These are phyloP conservation scores for Vigna radiata DNA, from an alignment of 306 rosid genomes.

Conservation along the genomic window DNA sequence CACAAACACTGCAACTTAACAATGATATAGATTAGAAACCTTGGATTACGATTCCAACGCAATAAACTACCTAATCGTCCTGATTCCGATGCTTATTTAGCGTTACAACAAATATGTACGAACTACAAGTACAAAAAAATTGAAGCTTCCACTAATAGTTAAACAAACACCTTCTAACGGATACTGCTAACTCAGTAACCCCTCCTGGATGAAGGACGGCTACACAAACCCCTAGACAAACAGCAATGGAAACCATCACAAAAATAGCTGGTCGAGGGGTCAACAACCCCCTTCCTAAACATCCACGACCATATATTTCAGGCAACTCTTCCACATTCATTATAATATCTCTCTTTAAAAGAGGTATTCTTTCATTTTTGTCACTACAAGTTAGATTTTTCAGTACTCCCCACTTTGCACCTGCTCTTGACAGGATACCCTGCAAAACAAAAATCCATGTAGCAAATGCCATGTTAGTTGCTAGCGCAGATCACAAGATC, in stretches of 20 bases:
- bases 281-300: constrained; percentile 47
- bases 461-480: constrained; percentile 13
- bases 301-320: constrained; percentile 34
- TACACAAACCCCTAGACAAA: constrained; percentile 83
- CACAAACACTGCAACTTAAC: too few relatives aligned
- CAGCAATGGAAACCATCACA: constrained; percentile 60
- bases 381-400: constrained; percentile 44
- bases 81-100: constrained; percentile 28
- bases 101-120: constrained; percentile 58
- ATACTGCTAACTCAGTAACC: constrained; percentile 74
- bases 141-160: constrained; percentile 42
- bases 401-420: constrained; percentile 46
- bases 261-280: constrained; percentile 57
- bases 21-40: constrained; percentile 33
- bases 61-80: constrained; percentile 10
- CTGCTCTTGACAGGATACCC: constrained; percentile 57
- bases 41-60: constrained; percentile 28
- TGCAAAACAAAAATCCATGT: constrained; percentile 48
- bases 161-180: constrained; percentile 85
- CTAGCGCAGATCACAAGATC: constrained; percentile 4
- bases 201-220: constrained; percentile 76
- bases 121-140: constrained; percentile 21
- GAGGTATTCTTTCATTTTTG: constrained; percentile 61
- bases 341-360: constrained; percentile 55
- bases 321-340: constrained; percentile 60